Evolutionary conservation across 2,329 filamentous ascomycete genomes (phyloP), one percentile per base, ranked within the genome.

Genomic region (Aspergillus bombycis): DNA sequence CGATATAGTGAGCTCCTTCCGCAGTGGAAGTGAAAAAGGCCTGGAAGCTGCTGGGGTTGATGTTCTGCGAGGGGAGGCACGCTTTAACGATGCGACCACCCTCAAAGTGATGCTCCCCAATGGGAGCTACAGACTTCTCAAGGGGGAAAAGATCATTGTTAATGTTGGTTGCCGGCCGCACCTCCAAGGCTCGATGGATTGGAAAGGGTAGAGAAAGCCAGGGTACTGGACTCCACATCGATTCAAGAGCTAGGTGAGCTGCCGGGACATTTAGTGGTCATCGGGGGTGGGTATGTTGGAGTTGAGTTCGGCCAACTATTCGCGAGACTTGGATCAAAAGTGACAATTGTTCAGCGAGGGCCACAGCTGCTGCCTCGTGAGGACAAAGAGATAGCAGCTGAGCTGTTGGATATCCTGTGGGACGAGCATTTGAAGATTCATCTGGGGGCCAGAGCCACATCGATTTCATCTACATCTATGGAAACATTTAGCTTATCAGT

Each of bases 1-100:
- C 46, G 80, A 83, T 67, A 86, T 86, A 23, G 84, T 86, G 43
- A 70, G 77, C 36, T 81, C 78, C 62, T 86, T 84, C 68, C 76
- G 83, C 32, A 71, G 74, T 1, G 84, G 84, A 0, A 82, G 79
- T 62, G 82, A 85, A 67, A 76, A 57, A 9, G n/a, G 57, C 8
- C 12, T 60, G 12, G 21, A 28, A 9, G 34, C 14, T n/a, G 50
- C 61, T 11, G 61, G 50, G 4, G 48, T 52, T 7, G 28, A 52
- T 12, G 10, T 52, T 21, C 7, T 52, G 19, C 14, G 26, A 5
- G 48, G 48, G 9, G 26, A 32, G 28, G 48, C 48, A 2, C n/a
- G 10, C 1, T 52, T 52, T 32, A 6, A 34, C 0, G 48, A 52
- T 4, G 48, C 48, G 14, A 21, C 7, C 4, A 34, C 16, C 3